A percentile compares a stretch with the other conserved stretches of the same genome.
phyloP scores from a whole-genome alignment of 805 yeast genomes.

The Candida fluviatilis region DNA sequence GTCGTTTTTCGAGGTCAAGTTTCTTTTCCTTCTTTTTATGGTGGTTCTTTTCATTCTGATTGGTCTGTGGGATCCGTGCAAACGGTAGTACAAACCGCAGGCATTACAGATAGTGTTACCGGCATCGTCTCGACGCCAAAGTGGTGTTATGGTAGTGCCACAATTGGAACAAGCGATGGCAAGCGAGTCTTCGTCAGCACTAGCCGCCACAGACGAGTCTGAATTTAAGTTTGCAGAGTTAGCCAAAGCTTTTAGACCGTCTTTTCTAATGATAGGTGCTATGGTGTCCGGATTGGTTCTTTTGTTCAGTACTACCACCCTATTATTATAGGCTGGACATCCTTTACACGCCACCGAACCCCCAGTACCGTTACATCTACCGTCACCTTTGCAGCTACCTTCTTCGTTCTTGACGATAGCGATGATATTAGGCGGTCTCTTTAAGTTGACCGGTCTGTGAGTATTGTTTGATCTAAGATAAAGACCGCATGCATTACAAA shows the following conservation, averaged over 20 bases:
- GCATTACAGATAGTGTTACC: constrained; percentile 89
- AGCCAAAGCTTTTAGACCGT: background rate
- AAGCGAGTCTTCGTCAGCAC: constrained; percentile 34
- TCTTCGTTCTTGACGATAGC: constrained; percentile 34
- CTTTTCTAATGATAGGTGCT: constrained; percentile 1
- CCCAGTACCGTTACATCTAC: constrained; percentile 85
- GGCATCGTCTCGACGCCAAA: constrained; percentile 79
- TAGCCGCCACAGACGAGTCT: background rate
- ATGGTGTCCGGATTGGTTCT: constrained; percentile 5
- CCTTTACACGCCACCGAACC: constrained; percentile 77
- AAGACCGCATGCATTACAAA: constrained; percentile 59
- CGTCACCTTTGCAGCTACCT: constrained; percentile 71
- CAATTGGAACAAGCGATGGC: constrained; percentile 82
- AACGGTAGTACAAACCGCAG: constrained; percentile 72
- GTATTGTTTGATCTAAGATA: constrained; percentile 57
- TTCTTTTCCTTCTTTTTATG: constrained; percentile 70
- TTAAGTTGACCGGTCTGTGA: constrained; percentile 62
- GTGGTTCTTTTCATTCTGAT: constrained; percentile 67
- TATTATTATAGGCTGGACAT: constrained; percentile 79
- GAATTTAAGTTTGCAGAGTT: constrained; percentile 3
- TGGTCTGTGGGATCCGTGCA: constrained; percentile 78
- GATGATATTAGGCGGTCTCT: constrained; percentile 52
- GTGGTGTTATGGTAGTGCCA: constrained; percentile 79
- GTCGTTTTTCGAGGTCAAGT: constrained; percentile 1
- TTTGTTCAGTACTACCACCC: constrained; percentile 39